A percentile compares a stretch with the other conserved stretches of the same genome.
phyloP scores from a whole-genome alignment of 2,329 filamentous ascomycete genomes.

The Laburnicola sp. region DNA sequence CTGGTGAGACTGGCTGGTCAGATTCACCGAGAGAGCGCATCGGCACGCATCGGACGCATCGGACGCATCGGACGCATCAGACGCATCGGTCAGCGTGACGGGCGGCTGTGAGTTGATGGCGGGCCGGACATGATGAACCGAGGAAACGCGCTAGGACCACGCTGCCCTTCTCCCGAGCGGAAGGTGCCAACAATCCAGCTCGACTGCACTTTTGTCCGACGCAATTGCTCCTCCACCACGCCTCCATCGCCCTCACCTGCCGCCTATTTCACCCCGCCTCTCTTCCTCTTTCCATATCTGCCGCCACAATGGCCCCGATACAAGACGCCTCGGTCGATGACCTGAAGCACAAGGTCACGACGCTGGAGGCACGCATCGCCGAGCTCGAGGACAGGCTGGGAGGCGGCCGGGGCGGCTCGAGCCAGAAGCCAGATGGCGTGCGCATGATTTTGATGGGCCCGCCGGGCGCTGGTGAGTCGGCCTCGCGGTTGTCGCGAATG shows the following conservation, averaged over 20 bases:
- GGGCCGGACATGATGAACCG: background rate
- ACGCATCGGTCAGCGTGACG: too few relatives aligned
- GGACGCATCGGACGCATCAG: too few relatives aligned
- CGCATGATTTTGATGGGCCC: slow-evolving; percentile 98
- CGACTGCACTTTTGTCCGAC: slow-evolving; percentile 11
- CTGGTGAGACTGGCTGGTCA: background rate
- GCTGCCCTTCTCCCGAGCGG: slow-evolving; percentile 12
- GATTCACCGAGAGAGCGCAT: background rate
- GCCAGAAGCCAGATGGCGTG: slow-evolving; percentile 63
- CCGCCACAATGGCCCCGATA: slow-evolving; percentile 75
- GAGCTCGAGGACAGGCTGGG: slow-evolving; percentile 75
- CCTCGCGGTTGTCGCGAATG: background rate
- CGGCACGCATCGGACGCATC: background rate
- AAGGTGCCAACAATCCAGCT: background rate
- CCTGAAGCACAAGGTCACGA: slow-evolving; percentile 80
- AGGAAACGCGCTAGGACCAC: background rate
- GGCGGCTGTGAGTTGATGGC: background rate
- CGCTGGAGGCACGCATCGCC: slow-evolving; percentile 83
- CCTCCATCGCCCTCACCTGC: slow-evolving; percentile 13
- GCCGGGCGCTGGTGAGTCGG: slow-evolving; percentile 84
- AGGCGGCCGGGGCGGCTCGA: slow-evolving; percentile 35
- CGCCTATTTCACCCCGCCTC: slow-evolving; percentile 9
- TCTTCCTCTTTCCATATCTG: slow-evolving; percentile 19
- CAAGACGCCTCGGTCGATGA: slow-evolving; percentile 77
- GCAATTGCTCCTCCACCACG: slow-evolving; percentile 20